Conservation (phyloP, 805 yeast species). For the Spathaspora sp. region DNA sequence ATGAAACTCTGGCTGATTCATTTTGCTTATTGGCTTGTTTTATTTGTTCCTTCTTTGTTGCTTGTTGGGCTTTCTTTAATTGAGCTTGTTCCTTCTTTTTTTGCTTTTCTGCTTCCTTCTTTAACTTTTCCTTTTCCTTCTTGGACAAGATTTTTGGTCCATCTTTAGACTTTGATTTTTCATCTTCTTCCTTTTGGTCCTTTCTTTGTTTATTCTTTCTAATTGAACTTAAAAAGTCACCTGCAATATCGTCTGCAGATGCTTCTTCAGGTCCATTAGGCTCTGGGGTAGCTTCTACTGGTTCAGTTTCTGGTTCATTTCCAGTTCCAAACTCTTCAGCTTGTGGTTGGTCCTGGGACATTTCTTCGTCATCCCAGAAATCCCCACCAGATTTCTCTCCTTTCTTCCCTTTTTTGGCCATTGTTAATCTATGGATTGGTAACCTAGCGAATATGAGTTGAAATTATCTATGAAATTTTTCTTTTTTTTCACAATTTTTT, state of each 20-base stretch:
- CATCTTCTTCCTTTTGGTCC: slow-evolving; percentile 62
- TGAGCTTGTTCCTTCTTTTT: slow-evolving; percentile 87
- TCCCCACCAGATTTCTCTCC: slow-evolving; percentile 60
- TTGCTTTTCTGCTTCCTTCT: slow-evolving; percentile 88
- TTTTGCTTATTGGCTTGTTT: slow-evolving; percentile 45
- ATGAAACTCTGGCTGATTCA: slow-evolving; percentile 31
- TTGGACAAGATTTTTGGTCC: slow-evolving; percentile 81
- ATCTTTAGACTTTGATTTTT: slow-evolving; percentile 48
- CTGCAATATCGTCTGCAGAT: slow-evolving; percentile 31
- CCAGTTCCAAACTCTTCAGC: slow-evolving; percentile 31
- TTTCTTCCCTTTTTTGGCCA: slow-evolving; percentile 62
- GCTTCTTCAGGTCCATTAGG: slow-evolving; percentile 10
- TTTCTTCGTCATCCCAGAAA: slow-evolving; percentile 77
- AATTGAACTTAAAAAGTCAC: slow-evolving; percentile 81
- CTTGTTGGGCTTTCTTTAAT: slow-evolving; percentile 73
- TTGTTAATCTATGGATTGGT: slow-evolving; percentile 15
- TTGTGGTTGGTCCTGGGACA: slow-evolving; percentile 36
- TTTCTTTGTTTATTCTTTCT: slow-evolving; percentile 76
- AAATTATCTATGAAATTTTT: slow-evolving; percentile 1
- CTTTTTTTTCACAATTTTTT: slow-evolving; percentile 2
- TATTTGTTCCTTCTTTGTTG: slow-evolving; percentile 55
- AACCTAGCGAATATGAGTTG: background rate
- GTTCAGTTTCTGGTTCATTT: slow-evolving; percentile 16
- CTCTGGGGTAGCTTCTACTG: slow-evolving; percentile 11
- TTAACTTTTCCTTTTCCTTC: slow-evolving; percentile 92